These are phyloP conservation scores for Kodamaea suecica DNA, from an alignment of 1,139 yeast species.

Conservation along the genomic window DNA sequence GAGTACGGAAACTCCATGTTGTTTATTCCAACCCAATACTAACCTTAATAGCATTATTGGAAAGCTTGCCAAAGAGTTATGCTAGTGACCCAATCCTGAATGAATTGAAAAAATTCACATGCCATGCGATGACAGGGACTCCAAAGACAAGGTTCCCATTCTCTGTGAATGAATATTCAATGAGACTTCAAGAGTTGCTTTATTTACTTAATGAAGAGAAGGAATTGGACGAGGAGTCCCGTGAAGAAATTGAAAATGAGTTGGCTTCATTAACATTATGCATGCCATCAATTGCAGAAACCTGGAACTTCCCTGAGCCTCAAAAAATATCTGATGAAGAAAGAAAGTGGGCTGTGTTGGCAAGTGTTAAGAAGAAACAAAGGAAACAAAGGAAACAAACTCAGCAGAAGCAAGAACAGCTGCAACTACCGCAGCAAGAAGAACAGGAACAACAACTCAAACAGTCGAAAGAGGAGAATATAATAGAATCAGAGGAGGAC, in stretches of 20 bases:
- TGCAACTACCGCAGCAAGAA: background rate
- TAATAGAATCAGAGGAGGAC: constrained; percentile 3
- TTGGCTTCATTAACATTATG: constrained; percentile 28
- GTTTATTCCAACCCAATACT: no score
- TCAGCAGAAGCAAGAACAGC: constrained; percentile 4
- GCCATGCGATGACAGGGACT: constrained; percentile 8
- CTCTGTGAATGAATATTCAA: constrained; percentile 20
- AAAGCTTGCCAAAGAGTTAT: background rate
- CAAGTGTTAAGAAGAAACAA: constrained; percentile 1
- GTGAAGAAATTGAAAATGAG: constrained; percentile 29
- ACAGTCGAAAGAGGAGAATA: constrained; percentile 4
- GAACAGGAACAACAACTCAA: background rate
- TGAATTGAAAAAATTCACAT: constrained; percentile 1
- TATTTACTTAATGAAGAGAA: constrained; percentile 28
- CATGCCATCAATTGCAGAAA: constrained; percentile 21
- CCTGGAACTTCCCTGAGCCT: constrained; percentile 12
- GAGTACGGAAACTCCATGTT: no score
- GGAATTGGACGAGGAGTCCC: constrained; percentile 27
- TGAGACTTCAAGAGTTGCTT: constrained; percentile 28
- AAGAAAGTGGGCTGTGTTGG: constrained; percentile 4
- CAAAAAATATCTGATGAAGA: constrained; percentile 5
- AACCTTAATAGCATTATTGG: background rate
- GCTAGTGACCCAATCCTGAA: constrained; percentile 1
- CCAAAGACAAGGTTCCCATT: constrained; percentile 2
- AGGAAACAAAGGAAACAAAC: constrained; percentile 1